A percentile compares a stretch with the other conserved stretches of the same genome.
These are phyloP conservation scores for Jaapia argillacea DNA, from an alignment of 768 basidiomycete genomes.

Conservation along the genomic window DNA sequence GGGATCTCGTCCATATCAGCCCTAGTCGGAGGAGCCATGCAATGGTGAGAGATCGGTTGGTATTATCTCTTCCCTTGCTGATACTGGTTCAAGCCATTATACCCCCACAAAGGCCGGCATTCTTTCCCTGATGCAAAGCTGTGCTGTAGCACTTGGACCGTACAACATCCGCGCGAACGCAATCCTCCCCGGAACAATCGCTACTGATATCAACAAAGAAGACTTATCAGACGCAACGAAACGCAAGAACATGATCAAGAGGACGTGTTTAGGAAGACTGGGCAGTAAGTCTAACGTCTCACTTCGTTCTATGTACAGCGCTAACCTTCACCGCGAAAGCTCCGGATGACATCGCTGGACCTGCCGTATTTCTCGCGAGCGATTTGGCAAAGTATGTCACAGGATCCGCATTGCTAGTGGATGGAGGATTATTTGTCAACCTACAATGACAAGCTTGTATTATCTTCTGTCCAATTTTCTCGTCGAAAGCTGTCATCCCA, in stretches of 20 bases:
- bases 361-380: conserved; percentile 64
- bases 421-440: conserved; percentile 69
- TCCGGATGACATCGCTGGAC: conserved; percentile 67
- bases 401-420: conserved; percentile 54
- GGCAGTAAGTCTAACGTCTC: conserved; percentile 31
- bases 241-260: conserved; percentile 49
- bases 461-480: no score
- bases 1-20: conserved; percentile 75
- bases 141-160: conserved; percentile 68
- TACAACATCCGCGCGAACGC: conserved; percentile 67
- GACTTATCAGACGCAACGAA: conserved; percentile 53
- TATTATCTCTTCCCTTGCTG: background rate
- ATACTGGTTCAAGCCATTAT: conserved; percentile 45
- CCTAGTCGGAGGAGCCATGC: conserved; percentile 64
- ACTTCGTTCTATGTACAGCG: background rate
- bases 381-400: conserved; percentile 65
- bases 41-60: conserved; percentile 51
- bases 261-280: conserved; percentile 58
- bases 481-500: no score
- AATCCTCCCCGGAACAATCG: conserved; percentile 68
- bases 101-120: conserved; percentile 77
- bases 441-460: conserved; percentile 36
- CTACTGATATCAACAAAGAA: conserved; percentile 70
- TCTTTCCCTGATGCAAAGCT: conserved; percentile 70
- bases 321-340: conserved; percentile 17